Base-by-base conservation (phyloP, 2,329 filamentous ascomycete species). In the Botrytis fragariae region DNA sequence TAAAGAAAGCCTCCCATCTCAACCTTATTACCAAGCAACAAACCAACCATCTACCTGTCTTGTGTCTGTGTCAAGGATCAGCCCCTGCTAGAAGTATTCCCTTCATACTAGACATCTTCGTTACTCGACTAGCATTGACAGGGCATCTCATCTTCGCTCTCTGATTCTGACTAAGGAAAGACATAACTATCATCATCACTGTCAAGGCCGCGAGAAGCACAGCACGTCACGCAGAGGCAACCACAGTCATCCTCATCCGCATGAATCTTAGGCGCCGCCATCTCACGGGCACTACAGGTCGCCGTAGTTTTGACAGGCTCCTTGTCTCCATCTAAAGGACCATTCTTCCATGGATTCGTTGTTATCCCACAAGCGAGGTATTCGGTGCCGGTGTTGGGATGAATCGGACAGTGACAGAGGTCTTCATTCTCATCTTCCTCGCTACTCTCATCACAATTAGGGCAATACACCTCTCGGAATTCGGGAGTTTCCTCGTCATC, bases 241-340 rank as follows among this genome's bases (percentile, higher is more conserved):
- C 4, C 10, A 8, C 22, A 29, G 25, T 54, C 35, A 16, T 22
- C 16, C 5, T 22, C 32, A 25, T n/a, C 22, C 59, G 22, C 59
- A 12, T 14, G 16, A n/a, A 14, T 16, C 1, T 20, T 2, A 54
- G n/a, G 3, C 5, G 0, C 16, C 14, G n/a, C 14, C 6, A 29
- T 29, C n/a, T 18, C n/a, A 54, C n/a, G 6, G 29, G n/a, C n/a
- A 9, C 25, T n/a, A 54, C n/a, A 18, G n/a, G 14, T 18, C 14
- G 6, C n/a, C n/a, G 14, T 8, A 16, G n/a, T 9, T n/a, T 18
- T 3, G 3, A 6, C n/a, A 10, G n/a, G 18, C 1, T n/a, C 51
- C 51, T 29, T 14, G 14, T 54, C 3, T 25, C 12, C 61, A 16
- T n/a, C 32, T 22, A 10, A 9, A n/a, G 22, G 45, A 37, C 4